Evolutionary conservation across 2,329 filamentous ascomycete genomes (phyloP).

Genomic region (Herpotrichia juniperi): DNA sequence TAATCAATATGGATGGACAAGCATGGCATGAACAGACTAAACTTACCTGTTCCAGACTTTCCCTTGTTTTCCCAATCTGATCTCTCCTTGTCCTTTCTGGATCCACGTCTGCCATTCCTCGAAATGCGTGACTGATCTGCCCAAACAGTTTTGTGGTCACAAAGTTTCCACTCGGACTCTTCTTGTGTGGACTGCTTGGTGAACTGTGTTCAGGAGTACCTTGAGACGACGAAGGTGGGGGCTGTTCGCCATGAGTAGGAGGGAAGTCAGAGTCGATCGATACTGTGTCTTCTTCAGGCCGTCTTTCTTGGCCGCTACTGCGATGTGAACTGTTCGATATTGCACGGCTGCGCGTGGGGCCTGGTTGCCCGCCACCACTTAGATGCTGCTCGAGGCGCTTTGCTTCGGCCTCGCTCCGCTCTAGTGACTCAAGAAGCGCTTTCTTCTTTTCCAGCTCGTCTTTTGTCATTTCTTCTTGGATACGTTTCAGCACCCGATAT

Average conservation of each 20-base stretch:
- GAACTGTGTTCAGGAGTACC: slow-evolving; percentile 60
- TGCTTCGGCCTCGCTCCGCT: slow-evolving; percentile 90
- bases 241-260: slow-evolving; percentile 78
- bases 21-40: neutral
- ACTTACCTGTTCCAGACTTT: slow-evolving; percentile 71
- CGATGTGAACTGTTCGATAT: slow-evolving; percentile 60
- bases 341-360: slow-evolving; percentile 70
- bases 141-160: slow-evolving; percentile 95
- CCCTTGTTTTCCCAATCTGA: slow-evolving; percentile 92
- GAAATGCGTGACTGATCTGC: slow-evolving; percentile 90
- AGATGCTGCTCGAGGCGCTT: slow-evolving; percentile 94
- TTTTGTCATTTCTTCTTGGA: slow-evolving; percentile 96
- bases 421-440: slow-evolving; percentile 81
- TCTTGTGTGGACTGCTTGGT: slow-evolving; percentile 65
- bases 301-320: slow-evolving; percentile 42
- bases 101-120: slow-evolving; percentile 95
- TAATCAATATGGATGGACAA: neutral
- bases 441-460: slow-evolving; percentile 92
- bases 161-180: slow-evolving; percentile 79
- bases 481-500: slow-evolving; percentile 89
- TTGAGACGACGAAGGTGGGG: slow-evolving; percentile 71
- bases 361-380: slow-evolving; percentile 70
- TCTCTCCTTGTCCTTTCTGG: slow-evolving; percentile 91
- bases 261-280: slow-evolving; percentile 97
- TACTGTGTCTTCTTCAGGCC: slow-evolving; percentile 74